Evolutionary conservation across 352 stramenopile species (phyloP).

Genomic region (Phytophthora litchii): DNA sequence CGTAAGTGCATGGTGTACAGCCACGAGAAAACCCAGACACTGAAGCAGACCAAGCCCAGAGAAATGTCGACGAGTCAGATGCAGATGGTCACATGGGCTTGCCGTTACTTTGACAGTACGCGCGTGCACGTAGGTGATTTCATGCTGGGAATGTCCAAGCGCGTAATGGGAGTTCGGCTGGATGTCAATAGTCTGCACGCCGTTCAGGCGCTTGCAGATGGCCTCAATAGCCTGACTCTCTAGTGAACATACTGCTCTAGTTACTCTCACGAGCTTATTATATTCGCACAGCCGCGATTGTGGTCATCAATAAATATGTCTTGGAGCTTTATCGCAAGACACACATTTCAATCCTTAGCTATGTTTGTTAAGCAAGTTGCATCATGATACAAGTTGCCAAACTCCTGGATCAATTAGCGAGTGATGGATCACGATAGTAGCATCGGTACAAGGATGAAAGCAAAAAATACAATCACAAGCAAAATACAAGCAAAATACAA

Average conservation of each 20-base stretch:
- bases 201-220: slow-evolving; percentile 31
- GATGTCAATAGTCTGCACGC: slow-evolving; percentile 33
- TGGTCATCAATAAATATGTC: too few species aligned
- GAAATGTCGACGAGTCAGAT: slow-evolving; percentile 9
- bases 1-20: slow-evolving; percentile 50
- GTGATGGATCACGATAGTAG: too few species aligned
- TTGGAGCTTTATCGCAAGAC: too few species aligned
- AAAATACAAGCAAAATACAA: too few species aligned
- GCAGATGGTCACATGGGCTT: slow-evolving; percentile 20
- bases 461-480: too few species aligned
- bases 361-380: too few species aligned
- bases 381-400: too few species aligned
- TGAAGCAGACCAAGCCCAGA: slow-evolving; percentile 20
- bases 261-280: too few species aligned
- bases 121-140: slow-evolving; percentile 29
- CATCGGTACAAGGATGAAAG: too few species aligned
- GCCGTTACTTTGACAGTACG: slow-evolving; percentile 39
- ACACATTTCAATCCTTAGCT: too few species aligned
- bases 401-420: too few species aligned
- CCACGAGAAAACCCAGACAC: slow-evolving; percentile 27
- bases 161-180: slow-evolving; percentile 10
- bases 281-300: too few species aligned
- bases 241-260: not conserved
- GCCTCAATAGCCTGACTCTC: slow-evolving; percentile 20
- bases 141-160: slow-evolving; percentile 29